Base-by-base conservation (phyloP, 139 green algal species). In the Haematococcus lacustris region DNA sequence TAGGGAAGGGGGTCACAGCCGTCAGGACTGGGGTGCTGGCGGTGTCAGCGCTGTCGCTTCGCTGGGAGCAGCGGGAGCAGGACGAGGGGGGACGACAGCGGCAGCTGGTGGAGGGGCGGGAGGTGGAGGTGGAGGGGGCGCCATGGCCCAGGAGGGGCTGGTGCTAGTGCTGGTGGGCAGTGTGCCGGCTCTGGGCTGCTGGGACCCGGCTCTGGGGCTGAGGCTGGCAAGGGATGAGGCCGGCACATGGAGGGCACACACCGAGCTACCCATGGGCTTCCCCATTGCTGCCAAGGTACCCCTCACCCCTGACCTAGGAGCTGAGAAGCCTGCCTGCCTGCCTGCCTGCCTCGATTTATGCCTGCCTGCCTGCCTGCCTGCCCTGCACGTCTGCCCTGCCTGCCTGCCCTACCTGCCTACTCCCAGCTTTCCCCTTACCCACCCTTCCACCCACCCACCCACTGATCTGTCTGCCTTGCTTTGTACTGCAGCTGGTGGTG, bases 161-260 rank as follows among this genome's bases (percentile, higher is more conserved):
- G 35, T 33, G 1, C 66, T 78, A 26, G 73, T 78, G 67, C 67
- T 78, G 66, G 73, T 78, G 57, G 73, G 73, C 73, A 53, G 51
- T 35, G 35, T 40, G 33, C 28, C 73, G 0, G 67, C 73, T 33
- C 73, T 78, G 66, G 73, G 73, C 2, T 57, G 67, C 57, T 78
- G 73, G 73, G 66, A 74, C 57, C 73, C 73, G 3, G 73, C 67
- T 2, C 25, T 66, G 30, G 73, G 66, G 1, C 57, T 78, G 66
- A 53, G 66, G 1, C 73, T 78, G 73, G 57, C 41, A 2, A 33
- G 57, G 34, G 73, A 78, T 17, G 73, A 78, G 17, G 50, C 30
- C 1, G 57, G 66, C 40, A 70, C 74, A 67, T 78, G 73, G 73
- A 35, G 41, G 0, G 59, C 32, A 7, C 40, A 26, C 26, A 39